Base-by-base conservation (phyloP, 768 basidiomycete species). In the Tremella fuciformis region DNA sequence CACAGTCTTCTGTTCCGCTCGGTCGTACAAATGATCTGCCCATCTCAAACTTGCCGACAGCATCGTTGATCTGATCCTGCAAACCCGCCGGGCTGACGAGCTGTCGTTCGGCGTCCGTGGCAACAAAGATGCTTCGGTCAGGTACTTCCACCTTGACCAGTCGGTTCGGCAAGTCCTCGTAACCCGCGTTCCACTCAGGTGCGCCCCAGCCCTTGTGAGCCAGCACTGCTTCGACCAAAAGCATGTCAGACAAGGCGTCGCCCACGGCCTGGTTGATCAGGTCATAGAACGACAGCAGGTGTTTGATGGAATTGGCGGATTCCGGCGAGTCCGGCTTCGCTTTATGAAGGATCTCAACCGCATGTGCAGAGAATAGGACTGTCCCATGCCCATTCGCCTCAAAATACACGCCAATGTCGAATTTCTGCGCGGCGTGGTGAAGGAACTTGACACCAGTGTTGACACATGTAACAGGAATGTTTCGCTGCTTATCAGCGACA, bases 351-450 rank as follows among this genome's bases (percentile, higher is more conserved):
- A 76, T 82, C 21, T 83, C 80, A 56, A 86, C 82, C 2, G 91
- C 88, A 18, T 82, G 75, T 7, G 82, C 83, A 13, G 96, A 97
- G 80, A 99, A 98, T 55, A 98, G 78, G 48, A 98, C 91, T 2
- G 96, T 99, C 29, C 96, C 96, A 68, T 99, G 96, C 1, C 96
- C 96, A 74, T 99, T 99, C 34, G 96, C 96, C 77, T 99, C 96
- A 70, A 99, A 99, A 79, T 99, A 99, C 46, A 99, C 90, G n/a
- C 96, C 96, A 55, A 99, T 83, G 73, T 91, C 84, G 77, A 87
- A 98, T 69, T 86, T 84, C 69, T 93, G 90, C 11, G 96, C 96
- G 15, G 93, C 96, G 72, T 97, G 93, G 75, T 99, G 96, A 49
- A 98, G 84, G 75, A 98, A 89, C 78, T 99, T 99, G 60, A 99